Conservation (phyloP, 148 eudicot genomes). For the Oxyria digyna region DNA sequence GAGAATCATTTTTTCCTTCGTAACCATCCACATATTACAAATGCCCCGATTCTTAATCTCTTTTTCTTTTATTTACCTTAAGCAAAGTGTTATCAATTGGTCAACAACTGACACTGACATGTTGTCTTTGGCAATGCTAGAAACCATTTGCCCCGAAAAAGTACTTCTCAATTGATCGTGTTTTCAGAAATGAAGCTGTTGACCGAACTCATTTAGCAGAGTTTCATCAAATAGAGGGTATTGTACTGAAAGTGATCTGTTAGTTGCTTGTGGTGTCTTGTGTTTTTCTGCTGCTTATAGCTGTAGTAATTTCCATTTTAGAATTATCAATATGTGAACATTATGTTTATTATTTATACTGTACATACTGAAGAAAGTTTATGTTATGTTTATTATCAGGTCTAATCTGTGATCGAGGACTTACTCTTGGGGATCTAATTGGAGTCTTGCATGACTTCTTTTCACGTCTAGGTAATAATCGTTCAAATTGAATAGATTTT, state of each 20-base stretch:
- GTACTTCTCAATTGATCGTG: constrained; percentile 90
- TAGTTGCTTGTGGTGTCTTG: neutral
- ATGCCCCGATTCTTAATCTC: too few relatives aligned
- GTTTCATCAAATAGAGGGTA: constrained; percentile 98
- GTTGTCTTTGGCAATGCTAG: constrained; percentile 17
- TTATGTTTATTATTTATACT: constrained; percentile 5
- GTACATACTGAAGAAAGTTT: neutral
- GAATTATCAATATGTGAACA: too few relatives aligned
- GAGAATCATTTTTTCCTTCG: neutral
- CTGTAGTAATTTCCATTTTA: neutral
- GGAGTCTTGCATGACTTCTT: constrained; percentile 90
- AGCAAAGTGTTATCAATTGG: neutral
- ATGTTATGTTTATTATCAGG: constrained; percentile 27
- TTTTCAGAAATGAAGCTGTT: constrained; percentile 98
- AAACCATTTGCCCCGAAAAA: constrained; percentile 62
- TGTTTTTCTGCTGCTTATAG: too few relatives aligned
- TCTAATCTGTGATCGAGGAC: constrained; percentile 82
- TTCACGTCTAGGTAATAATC: constrained; percentile 53
- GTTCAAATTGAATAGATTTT: neutral
- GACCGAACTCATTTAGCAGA: constrained; percentile 96
- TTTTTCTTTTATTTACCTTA: neutral
- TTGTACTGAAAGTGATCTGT: neutral
- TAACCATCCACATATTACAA: too few relatives aligned
- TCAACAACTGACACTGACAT: too few relatives aligned
- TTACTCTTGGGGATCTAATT: constrained; percentile 80